Percentiles rank a stretch among this genome's conserved stretches.
phyloP scores from a whole-genome alignment of 352 stramenopile genomes.

The Pythium vanterpoolii region DNA sequence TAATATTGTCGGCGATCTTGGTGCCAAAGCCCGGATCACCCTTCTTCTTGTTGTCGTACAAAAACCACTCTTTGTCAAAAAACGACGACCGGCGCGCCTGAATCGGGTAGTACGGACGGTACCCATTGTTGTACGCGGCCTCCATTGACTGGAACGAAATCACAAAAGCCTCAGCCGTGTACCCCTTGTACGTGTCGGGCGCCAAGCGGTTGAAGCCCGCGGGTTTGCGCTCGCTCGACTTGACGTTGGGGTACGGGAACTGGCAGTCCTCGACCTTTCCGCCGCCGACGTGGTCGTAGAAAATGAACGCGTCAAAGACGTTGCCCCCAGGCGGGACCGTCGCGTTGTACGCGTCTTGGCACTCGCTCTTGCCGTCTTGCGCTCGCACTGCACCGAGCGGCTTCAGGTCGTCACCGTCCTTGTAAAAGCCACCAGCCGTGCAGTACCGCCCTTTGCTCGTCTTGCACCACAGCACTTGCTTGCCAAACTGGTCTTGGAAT shows the following conservation, averaged over 20 bases:
- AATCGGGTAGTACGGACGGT: slow-evolving; percentile 88
- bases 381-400: slow-evolving; percentile 28
- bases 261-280: slow-evolving; percentile 81
- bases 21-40: slow-evolving; percentile 44
- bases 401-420: slow-evolving; percentile 27
- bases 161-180: slow-evolving; percentile 33
- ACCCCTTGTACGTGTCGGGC: slow-evolving; percentile 44
- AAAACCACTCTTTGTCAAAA: slow-evolving; percentile 86
- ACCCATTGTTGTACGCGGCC: slow-evolving; percentile 47
- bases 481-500: slow-evolving; percentile 77
- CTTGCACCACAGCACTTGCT: slow-evolving; percentile 86
- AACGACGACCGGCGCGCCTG: slow-evolving; percentile 80
- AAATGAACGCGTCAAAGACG: slow-evolving; percentile 72
- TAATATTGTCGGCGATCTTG: slow-evolving; percentile 52
- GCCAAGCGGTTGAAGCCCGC: slow-evolving; percentile 39
- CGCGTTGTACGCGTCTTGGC: slow-evolving; percentile 42
- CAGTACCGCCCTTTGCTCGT: slow-evolving; percentile 58
- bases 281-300: slow-evolving; percentile 61
- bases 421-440: slow-evolving; percentile 64
- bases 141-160: slow-evolving; percentile 71
- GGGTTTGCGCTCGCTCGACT: slow-evolving; percentile 34
- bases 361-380: slow-evolving; percentile 34
- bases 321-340: slow-evolving; percentile 50
- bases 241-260: slow-evolving; percentile 78
- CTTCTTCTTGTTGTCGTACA: slow-evolving; percentile 49